These are phyloP conservation scores for Lodderomyces orthopsilosis DNA, from an alignment of 1,139 yeast species.

Conservation along the genomic window DNA sequence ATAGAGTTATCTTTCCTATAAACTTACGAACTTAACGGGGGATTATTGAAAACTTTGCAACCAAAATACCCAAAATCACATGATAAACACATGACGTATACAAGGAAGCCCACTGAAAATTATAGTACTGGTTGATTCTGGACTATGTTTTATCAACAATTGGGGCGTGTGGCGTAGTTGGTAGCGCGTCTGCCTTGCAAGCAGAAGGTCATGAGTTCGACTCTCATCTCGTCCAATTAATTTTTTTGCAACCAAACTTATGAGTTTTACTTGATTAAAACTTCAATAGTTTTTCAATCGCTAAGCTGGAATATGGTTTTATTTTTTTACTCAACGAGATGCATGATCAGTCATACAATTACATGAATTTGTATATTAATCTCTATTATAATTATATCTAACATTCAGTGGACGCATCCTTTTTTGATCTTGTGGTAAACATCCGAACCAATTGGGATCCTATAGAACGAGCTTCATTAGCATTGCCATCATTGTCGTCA, in stretches of 20 bases:
- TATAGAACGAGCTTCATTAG: conserved; percentile 22
- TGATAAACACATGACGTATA: background rate
- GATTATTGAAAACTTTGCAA: background rate
- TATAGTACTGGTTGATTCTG: background rate
- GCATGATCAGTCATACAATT: no score
- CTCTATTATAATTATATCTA: background rate
- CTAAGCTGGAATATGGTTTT: no score
- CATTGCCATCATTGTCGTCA: conserved; percentile 13
- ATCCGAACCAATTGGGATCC: conserved; percentile 28
- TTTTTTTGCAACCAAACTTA: conserved; percentile 3
- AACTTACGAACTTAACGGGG: no score
- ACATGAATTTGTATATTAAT: no score
- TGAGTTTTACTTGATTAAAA: no score
- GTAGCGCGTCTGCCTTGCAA: conserved; percentile 71
- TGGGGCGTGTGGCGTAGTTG: conserved; percentile 71
- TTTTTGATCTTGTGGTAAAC: conserved; percentile 8
- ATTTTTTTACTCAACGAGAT: no score
- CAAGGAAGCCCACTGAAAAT: background rate
- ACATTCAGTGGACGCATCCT: background rate
- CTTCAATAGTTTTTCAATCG: no score
- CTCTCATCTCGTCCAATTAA: conserved; percentile 56
- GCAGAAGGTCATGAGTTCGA: conserved; percentile 67
- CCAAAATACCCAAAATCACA: background rate
- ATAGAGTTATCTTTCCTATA: no score
- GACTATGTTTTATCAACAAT: background rate